Percentiles rank a stretch among this genome's conserved stretches.
These are phyloP conservation scores for Mycena maculata DNA, from an alignment of 768 basidiomycete genomes.

Conservation along the genomic window DNA sequence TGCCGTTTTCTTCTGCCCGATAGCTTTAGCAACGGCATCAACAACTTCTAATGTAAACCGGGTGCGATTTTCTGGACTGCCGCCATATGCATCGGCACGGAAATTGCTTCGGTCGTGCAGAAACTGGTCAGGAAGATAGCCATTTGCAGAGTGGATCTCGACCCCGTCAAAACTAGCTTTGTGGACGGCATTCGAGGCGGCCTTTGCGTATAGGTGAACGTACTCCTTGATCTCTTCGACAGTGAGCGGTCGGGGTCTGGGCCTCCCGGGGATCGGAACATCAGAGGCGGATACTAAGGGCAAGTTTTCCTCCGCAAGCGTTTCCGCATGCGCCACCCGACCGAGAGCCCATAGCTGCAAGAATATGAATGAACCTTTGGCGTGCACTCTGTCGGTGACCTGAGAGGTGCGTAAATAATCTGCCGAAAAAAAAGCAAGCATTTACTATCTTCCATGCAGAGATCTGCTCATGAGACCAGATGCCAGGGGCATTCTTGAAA, in stretches of 20 bases:
- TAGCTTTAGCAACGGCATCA: conserved; percentile 50
- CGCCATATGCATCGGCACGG: conserved; percentile 43
- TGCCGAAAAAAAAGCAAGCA: conserved; percentile 34
- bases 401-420: no score
- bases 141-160: conserved; percentile 53
- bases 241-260: conserved; percentile 43
- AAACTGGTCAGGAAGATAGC: conserved; percentile 59
- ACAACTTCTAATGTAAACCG: conserved; percentile 58
- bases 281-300: conserved; percentile 44
- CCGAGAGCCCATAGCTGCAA: conserved; percentile 64
- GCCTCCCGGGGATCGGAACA: conserved; percentile 23
- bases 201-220: conserved; percentile 54
- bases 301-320: conserved; percentile 43
- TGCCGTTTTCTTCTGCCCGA: conserved; percentile 56
- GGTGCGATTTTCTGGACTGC: conserved; percentile 53
- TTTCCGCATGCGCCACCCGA: conserved; percentile 39
- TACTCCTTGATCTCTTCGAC: conserved; percentile 48
- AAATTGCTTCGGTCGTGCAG: conserved; percentile 54
- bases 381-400: conserved; percentile 31
- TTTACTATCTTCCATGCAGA: conserved; percentile 59
- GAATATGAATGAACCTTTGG: conserved; percentile 49
- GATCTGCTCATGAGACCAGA: conserved; percentile 57
- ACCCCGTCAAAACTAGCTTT: conserved; percentile 68
- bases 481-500: conserved; percentile 49
- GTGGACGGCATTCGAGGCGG: conserved; percentile 57